Conservation (phyloP, 1,284 basidiomycete genomes). For the Bondarzewia mesenterica region DNA sequence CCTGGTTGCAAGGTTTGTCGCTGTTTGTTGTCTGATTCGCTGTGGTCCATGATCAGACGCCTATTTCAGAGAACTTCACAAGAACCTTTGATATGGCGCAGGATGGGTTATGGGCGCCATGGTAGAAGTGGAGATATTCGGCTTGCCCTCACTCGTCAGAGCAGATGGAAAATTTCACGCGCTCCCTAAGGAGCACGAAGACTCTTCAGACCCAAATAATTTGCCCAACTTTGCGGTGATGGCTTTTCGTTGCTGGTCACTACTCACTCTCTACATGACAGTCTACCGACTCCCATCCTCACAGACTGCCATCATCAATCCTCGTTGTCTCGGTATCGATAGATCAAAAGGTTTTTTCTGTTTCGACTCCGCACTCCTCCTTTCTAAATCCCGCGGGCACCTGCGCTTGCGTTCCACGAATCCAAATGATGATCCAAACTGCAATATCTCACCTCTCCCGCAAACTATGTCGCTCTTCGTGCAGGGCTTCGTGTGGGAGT, state of each 20-base stretch:
- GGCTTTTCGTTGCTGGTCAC: slow-evolving; percentile 6
- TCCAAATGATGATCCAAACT: no score
- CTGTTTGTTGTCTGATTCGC: neutral
- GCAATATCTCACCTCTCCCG: no score
- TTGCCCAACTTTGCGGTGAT: slow-evolving; percentile 12
- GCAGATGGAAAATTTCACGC: slow-evolving; percentile 4
- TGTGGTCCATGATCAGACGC: slow-evolving; percentile 6
- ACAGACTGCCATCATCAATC: no score
- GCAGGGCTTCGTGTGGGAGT: no score
- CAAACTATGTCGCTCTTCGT: no score
- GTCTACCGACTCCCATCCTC: no score
- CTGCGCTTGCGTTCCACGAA: no score
- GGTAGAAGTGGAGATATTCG: slow-evolving; percentile 8
- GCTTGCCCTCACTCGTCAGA: slow-evolving; percentile 4
- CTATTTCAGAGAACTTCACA: slow-evolving; percentile 7
- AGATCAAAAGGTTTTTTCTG: no score
- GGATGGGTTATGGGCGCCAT: slow-evolving; percentile 9
- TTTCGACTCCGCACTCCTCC: no score
- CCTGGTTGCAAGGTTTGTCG: neutral
- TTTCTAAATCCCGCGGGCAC: no score
- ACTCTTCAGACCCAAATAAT: slow-evolving; percentile 8
- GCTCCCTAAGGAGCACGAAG: slow-evolving; percentile 1
- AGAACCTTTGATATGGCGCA: slow-evolving; percentile 6
- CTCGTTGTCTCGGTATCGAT: no score
- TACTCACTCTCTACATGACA: no score